Evolutionary conservation across 148 eudicot species (phyloP), one percentile per base, ranked within the genome.

Genomic region (Rhododendron kiyosumense): DNA sequence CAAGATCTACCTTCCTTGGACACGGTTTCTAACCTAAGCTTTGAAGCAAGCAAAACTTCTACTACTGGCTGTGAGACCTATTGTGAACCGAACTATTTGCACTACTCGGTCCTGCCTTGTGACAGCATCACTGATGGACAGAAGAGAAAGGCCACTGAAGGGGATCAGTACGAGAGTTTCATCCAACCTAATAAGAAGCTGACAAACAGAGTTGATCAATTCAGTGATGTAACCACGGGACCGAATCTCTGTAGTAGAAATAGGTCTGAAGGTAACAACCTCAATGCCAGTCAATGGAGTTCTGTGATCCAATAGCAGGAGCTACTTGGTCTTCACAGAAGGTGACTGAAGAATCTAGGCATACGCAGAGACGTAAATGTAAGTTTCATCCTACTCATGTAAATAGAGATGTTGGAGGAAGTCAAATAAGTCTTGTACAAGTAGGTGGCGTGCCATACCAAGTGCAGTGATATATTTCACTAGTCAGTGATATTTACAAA

Each of bases 1-100:
- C 88, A 34, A 78, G 75, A 77, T 18, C 67, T 82, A 43, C 32
- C 78, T 86, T 82, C 46, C 49, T 45, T 86, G 81, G 65, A 77
- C 85, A 26, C 34, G 32, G 76, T 34, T 45, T 83, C 85, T 77
- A 28, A 46, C 8, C 38, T 12, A 78, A 78, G 83, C 48, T 76
- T 86, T 30, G 82, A 83, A 78, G 69, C 77, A 34, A 65, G 77
- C 36, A 83, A 78, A 24, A 82, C 57, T 26, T 43, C 65, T 4
- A 26, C 81, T 36, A 81, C 88, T n/a, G 69, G 30, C 67, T 26
- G 46, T n/a, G 52, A 86, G 13, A 80, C 34, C 80, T 38, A 59
- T 41, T 63, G 20, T 43, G 52, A 71, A 14, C 45, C 14, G 5
- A 83, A 81, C 6, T 5, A 43, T 34, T 73, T 17, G 38, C 84